Evolutionary conservation across 139 green algal species (phyloP), one percentile per base, ranked within the genome.

Genomic region (Chlorella sp.): DNA sequence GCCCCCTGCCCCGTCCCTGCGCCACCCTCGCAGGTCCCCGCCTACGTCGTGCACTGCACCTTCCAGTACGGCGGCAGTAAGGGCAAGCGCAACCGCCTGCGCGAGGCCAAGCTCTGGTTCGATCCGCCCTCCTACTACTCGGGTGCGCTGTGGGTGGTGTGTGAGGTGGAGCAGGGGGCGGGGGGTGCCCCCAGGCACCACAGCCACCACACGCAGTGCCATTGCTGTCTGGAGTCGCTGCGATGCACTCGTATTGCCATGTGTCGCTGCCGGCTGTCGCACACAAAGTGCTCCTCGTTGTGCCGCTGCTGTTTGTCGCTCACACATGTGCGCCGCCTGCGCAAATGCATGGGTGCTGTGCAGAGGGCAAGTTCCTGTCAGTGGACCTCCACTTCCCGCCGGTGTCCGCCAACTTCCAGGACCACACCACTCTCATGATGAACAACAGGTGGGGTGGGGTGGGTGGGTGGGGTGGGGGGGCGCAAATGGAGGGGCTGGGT

Each of bases 41-140:
- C 94, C 0, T 98, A 95, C 78, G 93, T 93, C 4, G 88, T 97
- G 43, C 95, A 99, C 81, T 88, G 90, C 50, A 99, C 95, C 9
- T 99, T 98, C 82, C 72, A 99, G 83, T 99, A 93, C 80, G 91
- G 82, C 17, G 95, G 95, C 77, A 97, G 91, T 7, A 80, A 90
- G 0, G 95, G 95, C 61, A 99, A 99, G 90, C 84, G 93, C 29
- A 84, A 99, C 68, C 88, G 95, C 68, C 89, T 99, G 79, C 86
- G 95, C 12, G 95, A 99, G 81, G 73, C 75, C 17, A 77, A 88
- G 80, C 67, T 96, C 42, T 99, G 94, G 90, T 25, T 77, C 42
- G 86, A 91, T 55, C 72, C 73, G 1, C 71, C 73, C 25, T 68
- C 77, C n/a, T 90, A 91, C 53, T 91, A 79, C 12, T 46, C 76